These are phyloP conservation scores for Saccharomycopsis sp. DNA, from an alignment of 805 yeast genomes.

Conservation along the genomic window DNA sequence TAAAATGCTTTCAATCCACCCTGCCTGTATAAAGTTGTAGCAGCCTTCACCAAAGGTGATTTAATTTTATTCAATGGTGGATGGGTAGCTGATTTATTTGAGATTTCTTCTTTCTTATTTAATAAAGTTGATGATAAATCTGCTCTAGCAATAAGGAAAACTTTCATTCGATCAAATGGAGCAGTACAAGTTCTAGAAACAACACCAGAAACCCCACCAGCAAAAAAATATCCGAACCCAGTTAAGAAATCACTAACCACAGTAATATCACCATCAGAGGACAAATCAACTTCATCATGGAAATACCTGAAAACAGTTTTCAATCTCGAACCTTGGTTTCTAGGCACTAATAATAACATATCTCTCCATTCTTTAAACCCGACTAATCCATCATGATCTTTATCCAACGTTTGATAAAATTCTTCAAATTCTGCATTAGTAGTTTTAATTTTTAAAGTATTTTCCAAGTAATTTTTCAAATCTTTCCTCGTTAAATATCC, in stretches of 20 bases:
- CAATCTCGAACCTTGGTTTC: constrained; percentile 66
- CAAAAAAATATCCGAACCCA: constrained; percentile 85
- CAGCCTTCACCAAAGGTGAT: constrained; percentile 77
- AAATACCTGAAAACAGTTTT: constrained; percentile 77
- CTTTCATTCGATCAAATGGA: constrained; percentile 92
- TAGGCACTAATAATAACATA: constrained; percentile 75
- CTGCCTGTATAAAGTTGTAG: constrained; percentile 70
- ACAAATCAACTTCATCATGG: constrained; percentile 71
- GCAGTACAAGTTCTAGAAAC: constrained; percentile 95
- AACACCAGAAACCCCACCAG: constrained; percentile 95
- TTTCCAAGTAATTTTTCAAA: constrained; percentile 54
- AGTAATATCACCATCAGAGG: constrained; percentile 90
- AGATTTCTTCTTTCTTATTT: constrained; percentile 45
- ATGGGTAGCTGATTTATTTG: constrained; percentile 36
- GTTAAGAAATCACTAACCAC: constrained; percentile 69
- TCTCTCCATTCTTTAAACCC: constrained; percentile 84
- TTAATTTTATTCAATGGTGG: constrained; percentile 40
- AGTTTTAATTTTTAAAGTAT: constrained; percentile 46
- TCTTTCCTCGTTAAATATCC: constrained; percentile 64
- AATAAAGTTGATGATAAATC: constrained; percentile 66
- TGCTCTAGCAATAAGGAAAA: constrained; percentile 86
- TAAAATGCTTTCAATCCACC: constrained; percentile 87
- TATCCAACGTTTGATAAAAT: constrained; percentile 50
- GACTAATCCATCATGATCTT: constrained; percentile 55
- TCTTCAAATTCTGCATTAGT: constrained; percentile 44